Evolutionary conservation across 1,284 basidiomycete species (phyloP), one percentile per base, ranked within the genome.

Genomic region (Apiotrichum laibachii): DNA sequence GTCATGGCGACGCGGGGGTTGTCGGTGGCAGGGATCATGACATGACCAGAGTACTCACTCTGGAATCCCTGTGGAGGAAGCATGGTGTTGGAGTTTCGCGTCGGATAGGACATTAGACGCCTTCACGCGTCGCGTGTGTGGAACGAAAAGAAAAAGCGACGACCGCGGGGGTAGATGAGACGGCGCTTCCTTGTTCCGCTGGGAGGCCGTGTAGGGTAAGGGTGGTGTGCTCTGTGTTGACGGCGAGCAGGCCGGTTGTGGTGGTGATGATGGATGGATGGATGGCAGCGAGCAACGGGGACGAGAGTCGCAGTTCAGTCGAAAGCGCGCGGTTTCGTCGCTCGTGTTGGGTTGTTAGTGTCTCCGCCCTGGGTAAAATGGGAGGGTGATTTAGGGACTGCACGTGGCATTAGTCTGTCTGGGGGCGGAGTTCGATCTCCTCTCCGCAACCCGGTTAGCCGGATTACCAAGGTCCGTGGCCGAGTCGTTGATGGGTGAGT

Each of bases 11-110:
- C 19, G 19, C 43, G 19, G 37, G 37, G 15, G 37, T 37, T 11
- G 37, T 37, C 11, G 37, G 12, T 13, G 11, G 37, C 37, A 37
- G 37, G 37, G 37, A 31, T 31, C 26, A 31, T 31, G 37, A 37
- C 12, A 16, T 11, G 5, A 8, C n/a, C 35, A 33, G 35, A 13
- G 35, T 11, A 56, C 55, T 42, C 47, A 56, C 55, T 33, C 37
- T 50, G 43, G 48, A 34, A 56, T 33, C 55, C 55, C 40, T 49
- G 55, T 11, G 55, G 55, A 33, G 55, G 39, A 15, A 56, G 42
- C 51, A 53, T 53, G n/a, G 21, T 26, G 51, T 42, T 35, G 18
- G 43, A 7, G 37, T 19, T 31, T n/a, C 51, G 51, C 31, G 51
- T 51, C 39, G 48, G 42, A 33, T 49, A 56, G 40, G 47, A 49